Evolutionary conservation across 1,284 basidiomycete genomes (phyloP).

Genomic region (Ceratorhiza oryzae-sativae): DNA sequence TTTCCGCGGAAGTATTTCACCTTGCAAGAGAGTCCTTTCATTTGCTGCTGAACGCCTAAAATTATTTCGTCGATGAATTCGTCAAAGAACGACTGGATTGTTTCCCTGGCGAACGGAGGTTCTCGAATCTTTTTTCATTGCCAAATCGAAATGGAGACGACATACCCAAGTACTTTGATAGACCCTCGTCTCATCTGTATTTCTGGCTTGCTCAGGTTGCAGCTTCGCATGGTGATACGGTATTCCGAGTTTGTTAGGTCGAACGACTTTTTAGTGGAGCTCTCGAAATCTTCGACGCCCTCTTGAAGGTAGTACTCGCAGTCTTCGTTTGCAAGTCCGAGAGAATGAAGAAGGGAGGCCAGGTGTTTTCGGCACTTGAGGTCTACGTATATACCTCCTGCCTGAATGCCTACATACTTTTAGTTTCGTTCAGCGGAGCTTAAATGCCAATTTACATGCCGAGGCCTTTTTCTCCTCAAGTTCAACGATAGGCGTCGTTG

Average conservation of each 20-base stretch:
- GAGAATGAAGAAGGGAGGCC: neutral
- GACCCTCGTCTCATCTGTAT: conserved; percentile 9
- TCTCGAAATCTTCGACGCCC: conserved; percentile 23
- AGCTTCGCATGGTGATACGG: conserved; percentile 13
- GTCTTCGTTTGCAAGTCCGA: neutral
- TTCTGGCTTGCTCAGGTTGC: neutral
- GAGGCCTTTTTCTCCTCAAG: neutral
- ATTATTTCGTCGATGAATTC: conserved; percentile 9
- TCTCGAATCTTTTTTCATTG: neutral
- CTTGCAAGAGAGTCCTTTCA: conserved; percentile 9
- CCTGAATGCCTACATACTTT: neutral
- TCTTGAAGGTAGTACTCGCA: neutral
- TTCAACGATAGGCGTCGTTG: neutral
- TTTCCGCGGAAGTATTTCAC: neutral
- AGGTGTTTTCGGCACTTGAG: conserved; percentile 15
- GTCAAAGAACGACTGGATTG: conserved; percentile 28
- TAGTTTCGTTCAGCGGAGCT: neutral
- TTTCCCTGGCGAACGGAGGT: too few species aligned
- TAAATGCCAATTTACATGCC: neutral
- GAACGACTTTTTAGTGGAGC: neutral
- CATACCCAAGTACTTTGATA: too few species aligned
- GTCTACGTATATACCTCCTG: neutral
- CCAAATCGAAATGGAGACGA: neutral
- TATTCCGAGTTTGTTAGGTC: neutral
- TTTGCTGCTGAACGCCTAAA: conserved; percentile 20